These are phyloP conservation scores for Elymus sibiricus DNA, from an alignment of 176 grass and related monocot genomes.

Conservation along the genomic window DNA sequence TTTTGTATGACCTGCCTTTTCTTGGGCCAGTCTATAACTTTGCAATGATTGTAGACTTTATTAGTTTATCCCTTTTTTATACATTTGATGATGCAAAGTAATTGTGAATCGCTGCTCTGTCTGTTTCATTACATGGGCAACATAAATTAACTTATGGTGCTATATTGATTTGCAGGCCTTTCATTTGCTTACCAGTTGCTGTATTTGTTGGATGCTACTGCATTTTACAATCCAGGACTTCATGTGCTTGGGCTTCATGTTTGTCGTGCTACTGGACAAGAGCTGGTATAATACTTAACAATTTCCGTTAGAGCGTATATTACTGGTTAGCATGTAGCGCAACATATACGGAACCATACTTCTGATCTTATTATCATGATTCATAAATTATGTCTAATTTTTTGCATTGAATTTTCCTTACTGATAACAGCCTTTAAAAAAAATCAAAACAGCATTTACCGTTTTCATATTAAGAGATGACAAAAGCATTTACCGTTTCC, in stretches of 20 bases:
- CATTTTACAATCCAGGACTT: conserved; percentile 73
- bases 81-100: conserved; percentile 14
- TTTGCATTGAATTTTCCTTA: not conserved
- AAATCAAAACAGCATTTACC: not conserved
- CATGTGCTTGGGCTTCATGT: conserved; percentile 91
- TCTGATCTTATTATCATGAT: not conserved
- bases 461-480: not conserved
- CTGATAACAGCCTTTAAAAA: not conserved
- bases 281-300: conserved; percentile 58
- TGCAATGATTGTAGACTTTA: not conserved
- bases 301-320: conserved; percentile 18
- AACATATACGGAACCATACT: not conserved
- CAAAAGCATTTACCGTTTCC: not conserved
- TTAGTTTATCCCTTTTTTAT: conserved; percentile 1
- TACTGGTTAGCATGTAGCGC: conserved; percentile 13
- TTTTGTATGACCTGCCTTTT: conserved; percentile 1
- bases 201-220: conserved; percentile 94
- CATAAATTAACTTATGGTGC: conserved; percentile 22
- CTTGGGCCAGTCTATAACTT: not conserved
- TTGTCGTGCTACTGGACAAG: conserved; percentile 95
- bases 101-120: not conserved
- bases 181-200: conserved; percentile 94
- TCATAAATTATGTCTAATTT: not conserved
- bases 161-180: conserved; percentile 49
- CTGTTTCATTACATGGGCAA: conserved; percentile 3